Conservation (phyloP, 1,284 basidiomycete genomes). For the Ceratobasidium sp. region DNA sequence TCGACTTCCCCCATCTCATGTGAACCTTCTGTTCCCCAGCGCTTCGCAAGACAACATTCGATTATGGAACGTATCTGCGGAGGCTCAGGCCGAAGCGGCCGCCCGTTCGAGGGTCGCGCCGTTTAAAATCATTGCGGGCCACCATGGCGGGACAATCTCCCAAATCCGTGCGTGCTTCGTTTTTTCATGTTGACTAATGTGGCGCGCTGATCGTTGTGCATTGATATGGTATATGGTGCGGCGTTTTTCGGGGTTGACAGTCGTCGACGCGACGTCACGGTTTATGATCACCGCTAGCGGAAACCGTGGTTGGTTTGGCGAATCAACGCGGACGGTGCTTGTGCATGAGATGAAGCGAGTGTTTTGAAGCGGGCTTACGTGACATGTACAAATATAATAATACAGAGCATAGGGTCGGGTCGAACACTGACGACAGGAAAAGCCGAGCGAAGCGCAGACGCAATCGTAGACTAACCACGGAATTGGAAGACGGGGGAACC, state of each 20-base stretch:
- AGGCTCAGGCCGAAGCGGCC: conserved; percentile 67
- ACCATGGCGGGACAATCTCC: conserved; percentile 92
- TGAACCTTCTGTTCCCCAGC: conserved; percentile 53
- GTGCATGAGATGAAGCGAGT: conserved; percentile 81
- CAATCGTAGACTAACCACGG: not conserved
- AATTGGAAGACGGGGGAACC: conserved; percentile 21
- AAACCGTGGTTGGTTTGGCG: conserved; percentile 93
- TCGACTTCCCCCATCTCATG: conserved; percentile 16
- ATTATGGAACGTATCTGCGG: conserved; percentile 89
- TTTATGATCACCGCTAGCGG: conserved; percentile 94
- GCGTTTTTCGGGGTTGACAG: conserved; percentile 54
- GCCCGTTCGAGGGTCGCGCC: conserved; percentile 63
- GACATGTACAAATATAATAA: conserved; percentile 33
- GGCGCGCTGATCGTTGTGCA: conserved; percentile 38
- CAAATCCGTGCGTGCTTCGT: conserved; percentile 73
- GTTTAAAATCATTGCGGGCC: conserved; percentile 96
- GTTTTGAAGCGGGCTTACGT: conserved; percentile 19
- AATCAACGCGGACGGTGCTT: conserved; percentile 86
- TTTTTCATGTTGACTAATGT: conserved; percentile 44
- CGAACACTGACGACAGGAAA: conserved; percentile 17
- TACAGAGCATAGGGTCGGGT: conserved; percentile 25
- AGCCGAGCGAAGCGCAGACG: conserved; percentile 1
- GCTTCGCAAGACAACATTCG: conserved; percentile 94
- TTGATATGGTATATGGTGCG: conserved; percentile 8
- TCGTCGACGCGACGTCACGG: conserved; percentile 83